Conservation (phyloP, 306 rosid genomes). For the Fragaria ananassa region DNA sequence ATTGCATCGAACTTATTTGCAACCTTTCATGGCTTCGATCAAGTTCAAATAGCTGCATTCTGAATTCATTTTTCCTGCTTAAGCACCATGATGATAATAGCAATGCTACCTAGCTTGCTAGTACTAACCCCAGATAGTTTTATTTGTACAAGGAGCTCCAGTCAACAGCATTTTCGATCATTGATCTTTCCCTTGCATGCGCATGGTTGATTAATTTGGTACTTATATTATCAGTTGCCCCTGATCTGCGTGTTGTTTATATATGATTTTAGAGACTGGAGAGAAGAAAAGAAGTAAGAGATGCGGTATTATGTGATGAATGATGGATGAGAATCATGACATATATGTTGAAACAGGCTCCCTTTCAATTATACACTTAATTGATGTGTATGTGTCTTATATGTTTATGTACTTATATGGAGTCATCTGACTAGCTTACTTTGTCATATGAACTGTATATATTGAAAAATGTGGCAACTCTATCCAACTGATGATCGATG, state of each 20-base stretch:
- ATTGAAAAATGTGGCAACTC: background rate
- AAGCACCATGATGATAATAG: background rate
- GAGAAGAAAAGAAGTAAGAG: background rate
- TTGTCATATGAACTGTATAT: background rate
- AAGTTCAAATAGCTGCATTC: background rate
- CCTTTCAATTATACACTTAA: background rate
- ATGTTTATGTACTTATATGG: background rate
- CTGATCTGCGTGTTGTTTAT: background rate
- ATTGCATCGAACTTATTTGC: background rate
- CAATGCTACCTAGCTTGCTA: background rate
- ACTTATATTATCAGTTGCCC: background rate
- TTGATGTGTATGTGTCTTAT: no score
- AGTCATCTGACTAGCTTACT: background rate
- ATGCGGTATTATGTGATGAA: background rate
- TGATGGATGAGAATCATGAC: background rate
- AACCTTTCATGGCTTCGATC: background rate
- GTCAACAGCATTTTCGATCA: background rate
- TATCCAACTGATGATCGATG: background rate
- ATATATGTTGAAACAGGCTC: background rate
- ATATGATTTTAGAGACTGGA: background rate
- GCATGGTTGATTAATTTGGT: background rate
- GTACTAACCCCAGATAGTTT: background rate
- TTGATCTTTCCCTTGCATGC: background rate
- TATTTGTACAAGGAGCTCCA: background rate
- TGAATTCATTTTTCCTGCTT: background rate